Evolutionary conservation across 805 yeast species (phyloP).

Genomic region (Isabelozyma rhagii): DNA sequence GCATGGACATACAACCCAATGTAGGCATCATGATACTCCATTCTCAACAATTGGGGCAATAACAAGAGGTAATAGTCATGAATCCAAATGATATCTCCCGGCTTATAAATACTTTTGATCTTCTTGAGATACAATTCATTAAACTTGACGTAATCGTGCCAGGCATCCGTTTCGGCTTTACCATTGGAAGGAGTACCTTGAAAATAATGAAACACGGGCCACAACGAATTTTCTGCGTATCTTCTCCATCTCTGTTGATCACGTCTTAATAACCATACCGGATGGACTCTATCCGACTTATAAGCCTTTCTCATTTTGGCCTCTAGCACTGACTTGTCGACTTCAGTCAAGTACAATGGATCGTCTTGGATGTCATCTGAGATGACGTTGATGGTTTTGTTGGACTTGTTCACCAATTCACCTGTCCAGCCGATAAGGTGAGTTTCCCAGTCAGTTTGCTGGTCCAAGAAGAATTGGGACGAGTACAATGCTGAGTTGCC

Average conservation of each 20-base stretch:
- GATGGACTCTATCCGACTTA: conserved; percentile 59
- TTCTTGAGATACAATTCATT: conserved; percentile 87
- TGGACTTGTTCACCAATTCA: conserved; percentile 51
- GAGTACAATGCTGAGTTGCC: conserved; percentile 87
- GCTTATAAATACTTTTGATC: conserved; percentile 66
- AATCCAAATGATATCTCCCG: conserved; percentile 91
- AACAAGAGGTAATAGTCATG: conserved; percentile 85
- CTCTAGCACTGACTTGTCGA: conserved; percentile 53
- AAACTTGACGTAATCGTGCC: conserved; percentile 87
- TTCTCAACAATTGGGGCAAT: conserved; percentile 78
- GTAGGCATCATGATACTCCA: conserved; percentile 67
- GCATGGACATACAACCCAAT: conserved; percentile 82
- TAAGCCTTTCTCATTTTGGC: conserved; percentile 43
- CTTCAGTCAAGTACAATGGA: conserved; percentile 56
- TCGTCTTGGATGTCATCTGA: conserved; percentile 48
- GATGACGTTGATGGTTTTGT: conserved; percentile 10
- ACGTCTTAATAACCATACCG: conserved; percentile 82
- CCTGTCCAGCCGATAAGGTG: conserved; percentile 96
- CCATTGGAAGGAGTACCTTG: conserved; percentile 73
- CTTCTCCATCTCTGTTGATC: conserved; percentile 83
- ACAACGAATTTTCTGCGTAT: conserved; percentile 84
- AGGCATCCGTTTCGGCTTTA: conserved; percentile 61
- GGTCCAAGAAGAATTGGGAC: conserved; percentile 60
- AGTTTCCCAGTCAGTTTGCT: conserved; percentile 79
- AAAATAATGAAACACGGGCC: conserved; percentile 96